Evolutionary conservation across 805 yeast species (phyloP), one percentile per base, ranked within the genome.

Genomic region (Soucietia sequanensis): DNA sequence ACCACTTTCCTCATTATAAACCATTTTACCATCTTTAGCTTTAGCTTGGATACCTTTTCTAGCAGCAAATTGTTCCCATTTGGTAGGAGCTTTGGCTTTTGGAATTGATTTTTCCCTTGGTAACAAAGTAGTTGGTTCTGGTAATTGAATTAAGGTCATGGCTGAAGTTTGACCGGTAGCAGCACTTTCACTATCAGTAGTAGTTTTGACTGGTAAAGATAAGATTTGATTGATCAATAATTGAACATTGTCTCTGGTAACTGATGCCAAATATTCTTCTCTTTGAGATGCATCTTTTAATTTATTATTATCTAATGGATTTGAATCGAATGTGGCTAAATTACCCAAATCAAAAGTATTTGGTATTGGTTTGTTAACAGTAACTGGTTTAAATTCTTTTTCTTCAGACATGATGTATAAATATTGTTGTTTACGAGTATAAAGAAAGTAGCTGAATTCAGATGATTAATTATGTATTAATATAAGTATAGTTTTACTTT

Each of bases 101-200:
- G 99, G 99, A 51, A 93, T 65, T 31, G 96, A 81, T 68, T 93
- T 93, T 61, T 93, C 99, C 72, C 99, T 77, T 36, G 99, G 99
- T 44, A 90, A 70, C 39, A 66, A 75, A 13, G 95, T 82, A 11
- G 75, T 62, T 16, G 96, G 95, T 36, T 78, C 88, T 22, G 99
- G 98, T 41, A 93, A 72, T 52, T 75, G 80, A 35, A 93, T 78
- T 43, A 91, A 76, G 7, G 96, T 81, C 78, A 89, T 80, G 34
- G 84, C 77, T 9, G 95, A 76, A 54, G 72, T 78, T 51, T 79
- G 82, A 15, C 80, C 85, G 22, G 77, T 72, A 30, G 79, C 69
- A 23, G 73, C 59, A 11, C 75, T 75, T 13, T 71, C 70, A 24
- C 86, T 73, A 37, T 85, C 93, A 1, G 95, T 83, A 9, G 96